phyloP scores from a whole-genome alignment of 495 filamentous ascomycete species.

The Apiosordaria backusii region DNA sequence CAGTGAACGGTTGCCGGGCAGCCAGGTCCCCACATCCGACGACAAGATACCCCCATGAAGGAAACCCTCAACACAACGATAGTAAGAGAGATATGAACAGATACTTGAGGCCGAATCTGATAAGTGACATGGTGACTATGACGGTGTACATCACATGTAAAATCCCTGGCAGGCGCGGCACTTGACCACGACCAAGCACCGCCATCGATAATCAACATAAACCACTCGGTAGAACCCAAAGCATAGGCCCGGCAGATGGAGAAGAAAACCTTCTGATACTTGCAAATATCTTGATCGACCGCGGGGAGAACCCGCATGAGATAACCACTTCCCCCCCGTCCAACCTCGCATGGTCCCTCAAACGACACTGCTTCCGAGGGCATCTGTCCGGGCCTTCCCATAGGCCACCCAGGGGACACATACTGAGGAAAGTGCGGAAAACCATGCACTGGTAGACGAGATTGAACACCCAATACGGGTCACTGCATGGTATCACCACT shows the following conservation, averaged over 20 bases:
- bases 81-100: neutral
- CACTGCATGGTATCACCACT: neutral
- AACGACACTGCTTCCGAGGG: neutral
- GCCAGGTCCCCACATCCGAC: neutral
- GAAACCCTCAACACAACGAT: neutral
- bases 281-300: too few species aligned
- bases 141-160: neutral
- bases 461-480: neutral
- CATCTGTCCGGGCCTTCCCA: neutral
- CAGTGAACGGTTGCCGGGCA: neutral
- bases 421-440: neutral
- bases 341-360: neutral
- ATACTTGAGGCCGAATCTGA: neutral
- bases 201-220: neutral
- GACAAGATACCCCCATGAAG: neutral
- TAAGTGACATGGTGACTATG: neutral
- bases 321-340: too few species aligned
- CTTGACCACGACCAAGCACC: neutral
- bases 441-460: neutral
- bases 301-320: too few species aligned
- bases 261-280: too few species aligned
- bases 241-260: neutral
- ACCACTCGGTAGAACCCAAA: neutral
- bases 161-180: too few species aligned
- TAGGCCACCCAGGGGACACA: neutral